These are phyloP conservation scores for Podospora fimiseda DNA, from an alignment of 495 filamentous ascomycete species.

Conservation along the genomic window DNA sequence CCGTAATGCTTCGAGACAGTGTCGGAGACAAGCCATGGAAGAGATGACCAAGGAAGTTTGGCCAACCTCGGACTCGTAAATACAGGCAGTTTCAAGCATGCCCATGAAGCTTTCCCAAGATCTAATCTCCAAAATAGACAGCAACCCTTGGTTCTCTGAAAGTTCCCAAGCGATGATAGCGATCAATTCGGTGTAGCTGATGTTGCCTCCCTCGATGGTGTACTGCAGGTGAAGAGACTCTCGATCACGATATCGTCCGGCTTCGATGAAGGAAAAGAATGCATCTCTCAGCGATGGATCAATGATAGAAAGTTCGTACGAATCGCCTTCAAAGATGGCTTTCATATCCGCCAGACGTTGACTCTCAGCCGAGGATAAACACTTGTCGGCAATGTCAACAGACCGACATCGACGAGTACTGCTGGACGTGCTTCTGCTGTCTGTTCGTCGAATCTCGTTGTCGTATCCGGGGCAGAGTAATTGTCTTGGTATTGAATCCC, in stretches of 20 bases:
- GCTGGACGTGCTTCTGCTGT: neutral
- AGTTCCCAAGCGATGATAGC: conserved; percentile 36
- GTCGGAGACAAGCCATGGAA: conserved; percentile 27
- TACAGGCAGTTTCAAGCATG: conserved; percentile 27
- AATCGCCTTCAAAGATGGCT: conserved; percentile 23
- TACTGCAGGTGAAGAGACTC: conserved; percentile 17
- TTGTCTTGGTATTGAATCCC: conserved; percentile 19
- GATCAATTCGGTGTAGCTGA: conserved; percentile 26
- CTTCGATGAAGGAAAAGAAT: conserved; percentile 21
- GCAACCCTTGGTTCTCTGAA: conserved; percentile 20
- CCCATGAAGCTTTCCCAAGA: conserved; percentile 25
- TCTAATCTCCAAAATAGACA: conserved; percentile 22
- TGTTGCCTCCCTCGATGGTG: conserved; percentile 12
- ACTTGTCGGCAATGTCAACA: conserved; percentile 18
- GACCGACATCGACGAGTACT: conserved; percentile 14
- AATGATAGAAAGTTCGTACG: conserved; percentile 21
- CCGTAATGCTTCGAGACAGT: conserved; percentile 25
- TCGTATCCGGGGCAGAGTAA: conserved; percentile 21
- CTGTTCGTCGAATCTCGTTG: neutral
- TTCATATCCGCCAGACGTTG: conserved; percentile 28
- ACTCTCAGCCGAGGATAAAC: conserved; percentile 20
- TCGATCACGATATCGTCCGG: conserved; percentile 24
- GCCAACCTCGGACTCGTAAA: conserved; percentile 29
- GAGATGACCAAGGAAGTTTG: conserved; percentile 30
- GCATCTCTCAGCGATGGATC: conserved; percentile 12